Base-by-base conservation (phyloP, 2,329 filamentous ascomycete genomes). In the Sclerotinia borealis region DNA sequence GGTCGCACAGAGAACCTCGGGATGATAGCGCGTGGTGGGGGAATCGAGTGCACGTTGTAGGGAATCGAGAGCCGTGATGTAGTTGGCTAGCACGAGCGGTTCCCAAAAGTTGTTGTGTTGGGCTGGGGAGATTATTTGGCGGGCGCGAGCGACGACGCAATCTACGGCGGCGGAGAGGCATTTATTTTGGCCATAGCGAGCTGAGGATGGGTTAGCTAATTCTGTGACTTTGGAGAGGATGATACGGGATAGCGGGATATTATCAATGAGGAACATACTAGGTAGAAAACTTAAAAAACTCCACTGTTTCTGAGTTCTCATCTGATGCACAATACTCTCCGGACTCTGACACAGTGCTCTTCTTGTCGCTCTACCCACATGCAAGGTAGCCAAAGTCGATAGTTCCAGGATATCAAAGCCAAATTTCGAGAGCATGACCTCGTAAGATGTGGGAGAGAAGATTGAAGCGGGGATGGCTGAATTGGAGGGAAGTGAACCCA, bases 251-350 rank as follows among this genome's bases (percentile, higher is more conserved):
- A 27, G 17, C 25, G 7, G 8, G 13, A 8, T 43, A 15, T 29
- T 29, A 49, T 15, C 4, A 48, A 49, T n/a, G 9, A 10, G 22
- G 29, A 6, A 25, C 45, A 31, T 60, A 55, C 64, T 68, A 2
- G 71, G 72, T 25, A 74, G 43, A 61, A 67, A 74, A 15, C 67
- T 67, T 13, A 73, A 51, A 51, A 71, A 73, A 6, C 72, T 72
- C 65, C 65, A 71, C 43, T 72, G 65, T 45, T 70, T 68, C 31
- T 67, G 59, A 1, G 67, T 65, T 19, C 66, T 64, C 31, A 72
- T 59, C 45, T 73, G 66, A 41, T 68, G 59, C 36, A 69, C 64
- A 13, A 73, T 63, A 37, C 66, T 61, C 25, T 58, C 60, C 39
- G 72, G 69, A 51, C 71, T 61, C 31, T 66, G 55, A 11, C 68